Conservation (phyloP, 805 yeast genomes). For the Nakazawaea ambrosiae region DNA sequence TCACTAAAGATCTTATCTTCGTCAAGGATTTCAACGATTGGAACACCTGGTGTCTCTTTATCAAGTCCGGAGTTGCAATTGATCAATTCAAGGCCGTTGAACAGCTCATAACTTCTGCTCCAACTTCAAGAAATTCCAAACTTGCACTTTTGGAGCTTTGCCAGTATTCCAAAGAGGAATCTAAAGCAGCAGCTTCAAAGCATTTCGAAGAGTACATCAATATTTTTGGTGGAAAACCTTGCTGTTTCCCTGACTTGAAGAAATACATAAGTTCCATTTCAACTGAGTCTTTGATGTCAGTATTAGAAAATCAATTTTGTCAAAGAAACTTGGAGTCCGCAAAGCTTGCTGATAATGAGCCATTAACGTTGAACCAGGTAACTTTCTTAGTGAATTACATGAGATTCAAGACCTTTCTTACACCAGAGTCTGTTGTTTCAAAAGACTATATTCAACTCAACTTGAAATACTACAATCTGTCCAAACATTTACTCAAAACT, state of each 20-base stretch:
- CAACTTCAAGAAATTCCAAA: constrained; percentile 48
- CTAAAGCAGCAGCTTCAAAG: constrained; percentile 19
- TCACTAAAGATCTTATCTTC: constrained; percentile 34
- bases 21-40: constrained; percentile 61
- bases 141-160: constrained; percentile 46
- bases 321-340: background rate
- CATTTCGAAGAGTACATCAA: constrained; percentile 36
- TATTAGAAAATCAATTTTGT: too few species aligned
- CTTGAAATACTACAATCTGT: constrained; percentile 10
- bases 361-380: constrained; percentile 12
- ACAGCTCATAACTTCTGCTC: constrained; percentile 24
- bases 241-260: constrained; percentile 58
- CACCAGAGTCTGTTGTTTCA: constrained; percentile 14
- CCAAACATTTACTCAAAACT: constrained; percentile 26
- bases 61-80: constrained; percentile 35
- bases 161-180: constrained; percentile 10
- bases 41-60: constrained; percentile 59
- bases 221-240: constrained; percentile 45
- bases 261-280: constrained; percentile 14
- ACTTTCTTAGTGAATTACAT: constrained; percentile 22
- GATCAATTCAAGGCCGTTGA: constrained; percentile 27
- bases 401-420: constrained; percentile 39
- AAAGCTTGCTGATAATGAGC: too few species aligned
- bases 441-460: constrained; percentile 17
- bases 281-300: background rate